phyloP scores from a whole-genome alignment of 257 asterid genomes.

The Pogostemon cablin region DNA sequence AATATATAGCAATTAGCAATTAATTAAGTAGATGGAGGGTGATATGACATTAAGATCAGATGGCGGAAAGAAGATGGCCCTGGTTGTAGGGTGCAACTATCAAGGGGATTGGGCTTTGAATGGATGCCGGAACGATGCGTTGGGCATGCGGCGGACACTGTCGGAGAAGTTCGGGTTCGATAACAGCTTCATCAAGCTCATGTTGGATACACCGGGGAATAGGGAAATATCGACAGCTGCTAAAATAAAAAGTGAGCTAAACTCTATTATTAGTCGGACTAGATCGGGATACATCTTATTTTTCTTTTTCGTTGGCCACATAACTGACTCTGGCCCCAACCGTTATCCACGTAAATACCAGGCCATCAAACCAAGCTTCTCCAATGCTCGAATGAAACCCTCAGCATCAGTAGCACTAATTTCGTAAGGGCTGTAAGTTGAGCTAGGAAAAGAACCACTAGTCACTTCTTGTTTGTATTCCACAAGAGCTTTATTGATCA shows the following conservation, averaged over 20 bases:
- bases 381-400: slow-evolving; percentile 53
- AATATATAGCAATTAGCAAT: too few species aligned
- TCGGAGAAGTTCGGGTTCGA: not conserved
- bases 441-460: slow-evolving; percentile 58
- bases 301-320: not conserved
- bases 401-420: slow-evolving; percentile 57
- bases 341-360: not conserved
- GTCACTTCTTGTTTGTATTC: slow-evolving; percentile 78
- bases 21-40: too few species aligned
- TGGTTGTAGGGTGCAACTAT: too few species aligned
- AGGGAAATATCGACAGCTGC: not conserved
- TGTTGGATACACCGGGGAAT: not conserved
- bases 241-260: not conserved
- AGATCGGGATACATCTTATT: not conserved
- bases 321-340: not conserved
- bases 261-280: not conserved
- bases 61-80: too few species aligned
- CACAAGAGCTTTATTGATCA: slow-evolving; percentile 71
- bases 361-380: slow-evolving; percentile 59
- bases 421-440: slow-evolving; percentile 76
- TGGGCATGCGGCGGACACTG: not conserved
- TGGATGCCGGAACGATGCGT: not conserved
- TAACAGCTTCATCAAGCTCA: not conserved
- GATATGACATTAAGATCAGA: too few species aligned
- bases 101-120: not conserved